phyloP scores from a whole-genome alignment of 306 rosid genomes.

The Cucurbita moschata region DNA sequence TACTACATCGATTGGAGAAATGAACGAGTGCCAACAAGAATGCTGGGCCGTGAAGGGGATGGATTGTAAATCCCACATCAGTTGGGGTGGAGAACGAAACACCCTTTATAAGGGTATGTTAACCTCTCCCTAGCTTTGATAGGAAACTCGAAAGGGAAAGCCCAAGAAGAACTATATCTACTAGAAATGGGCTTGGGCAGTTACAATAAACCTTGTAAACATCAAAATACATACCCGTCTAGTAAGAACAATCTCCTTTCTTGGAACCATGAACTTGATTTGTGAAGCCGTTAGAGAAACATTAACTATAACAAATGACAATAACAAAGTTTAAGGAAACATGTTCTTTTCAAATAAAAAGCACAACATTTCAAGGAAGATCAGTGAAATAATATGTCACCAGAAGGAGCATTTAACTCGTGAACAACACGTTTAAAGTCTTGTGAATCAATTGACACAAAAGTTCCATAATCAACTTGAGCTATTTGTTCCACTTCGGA shows the following conservation, averaged over 20 bases:
- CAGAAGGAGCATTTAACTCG: background rate
- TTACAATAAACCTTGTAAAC: background rate
- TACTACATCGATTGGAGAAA: too few relatives aligned
- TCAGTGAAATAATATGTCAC: background rate
- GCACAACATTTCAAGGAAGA: background rate
- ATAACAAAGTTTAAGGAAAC: background rate
- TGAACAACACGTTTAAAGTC: background rate
- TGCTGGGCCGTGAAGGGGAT: too few relatives aligned
- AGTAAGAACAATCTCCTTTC: background rate
- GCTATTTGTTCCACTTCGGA: background rate
- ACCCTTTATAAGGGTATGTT: too few relatives aligned
- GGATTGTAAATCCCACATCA: too few relatives aligned
- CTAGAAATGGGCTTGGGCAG: too few relatives aligned
- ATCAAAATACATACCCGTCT: background rate
- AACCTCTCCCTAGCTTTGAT: too few relatives aligned
- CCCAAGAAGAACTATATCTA: too few relatives aligned
- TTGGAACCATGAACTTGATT: background rate
- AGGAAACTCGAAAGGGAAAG: too few relatives aligned
- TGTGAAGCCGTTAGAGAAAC: background rate
- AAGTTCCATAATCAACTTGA: background rate
- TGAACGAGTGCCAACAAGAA: too few relatives aligned
- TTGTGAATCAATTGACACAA: background rate
- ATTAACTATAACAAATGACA: background rate
- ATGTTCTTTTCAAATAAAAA: background rate
- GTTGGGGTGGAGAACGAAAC: too few relatives aligned